Percentiles rank a stretch among this genome's conserved stretches.
These are phyloP conservation scores for Saccharomyces cerevisiae DNA, from an alignment of 805 yeast genomes.

Conservation along the genomic window DNA sequence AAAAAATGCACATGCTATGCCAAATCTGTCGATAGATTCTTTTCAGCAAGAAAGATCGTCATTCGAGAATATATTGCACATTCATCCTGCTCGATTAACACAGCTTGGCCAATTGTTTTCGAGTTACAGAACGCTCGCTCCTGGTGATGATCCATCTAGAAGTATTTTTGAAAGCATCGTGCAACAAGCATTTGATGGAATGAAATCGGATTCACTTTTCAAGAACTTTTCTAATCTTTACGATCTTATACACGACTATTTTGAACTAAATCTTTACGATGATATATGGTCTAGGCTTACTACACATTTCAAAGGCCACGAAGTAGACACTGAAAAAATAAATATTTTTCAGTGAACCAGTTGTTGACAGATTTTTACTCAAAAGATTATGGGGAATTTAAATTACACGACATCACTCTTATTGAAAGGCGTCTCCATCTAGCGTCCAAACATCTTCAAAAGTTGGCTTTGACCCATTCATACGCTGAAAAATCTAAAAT, in stretches of 20 bases:
- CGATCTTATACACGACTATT: constrained; percentile 55
- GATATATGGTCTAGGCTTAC: constrained; percentile 50
- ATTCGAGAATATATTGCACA: constrained; percentile 10
- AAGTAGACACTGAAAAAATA: constrained; percentile 14
- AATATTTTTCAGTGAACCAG: constrained; percentile 35
- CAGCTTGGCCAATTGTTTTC: constrained; percentile 33
- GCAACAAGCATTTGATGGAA: constrained; percentile 12
- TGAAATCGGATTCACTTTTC: constrained; percentile 12
- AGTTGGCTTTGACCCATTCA: constrained; percentile 38
- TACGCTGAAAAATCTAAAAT: constrained; percentile 42
- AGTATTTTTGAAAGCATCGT: constrained; percentile 24
- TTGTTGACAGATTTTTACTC: constrained; percentile 39
- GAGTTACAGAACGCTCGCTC: constrained; percentile 27
- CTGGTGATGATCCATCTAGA: constrained; percentile 23
- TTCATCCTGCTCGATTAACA: constrained; percentile 16
- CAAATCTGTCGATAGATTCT: background rate
- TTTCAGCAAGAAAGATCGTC: constrained; percentile 5
- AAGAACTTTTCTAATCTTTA: constrained; percentile 32
- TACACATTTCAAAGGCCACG: constrained; percentile 18
- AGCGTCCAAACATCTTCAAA: constrained; percentile 47
- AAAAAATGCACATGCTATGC: background rate
- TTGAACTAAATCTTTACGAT: constrained; percentile 61
- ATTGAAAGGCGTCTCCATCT: constrained; percentile 38
- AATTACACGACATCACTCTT: constrained; percentile 22
- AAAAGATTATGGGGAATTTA: constrained; percentile 22